Percentiles rank a stretch among this genome's conserved stretches.
These are phyloP conservation scores for Juncus inflexus DNA, from an alignment of 176 grass and related monocot genomes.

Conservation along the genomic window DNA sequence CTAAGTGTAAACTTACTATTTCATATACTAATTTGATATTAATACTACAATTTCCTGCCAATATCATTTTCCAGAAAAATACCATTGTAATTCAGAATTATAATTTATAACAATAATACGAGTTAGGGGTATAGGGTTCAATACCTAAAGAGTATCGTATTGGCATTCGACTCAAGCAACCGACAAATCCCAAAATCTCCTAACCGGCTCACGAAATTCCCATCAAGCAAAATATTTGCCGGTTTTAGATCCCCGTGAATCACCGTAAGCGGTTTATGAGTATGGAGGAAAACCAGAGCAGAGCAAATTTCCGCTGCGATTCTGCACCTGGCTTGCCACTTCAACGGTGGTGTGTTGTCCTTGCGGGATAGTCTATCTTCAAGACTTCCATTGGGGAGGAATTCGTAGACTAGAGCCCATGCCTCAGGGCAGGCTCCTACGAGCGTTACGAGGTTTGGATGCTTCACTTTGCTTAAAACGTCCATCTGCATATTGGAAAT, in stretches of 20 bases:
- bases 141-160: constrained; percentile 18
- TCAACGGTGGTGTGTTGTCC: constrained; percentile 22
- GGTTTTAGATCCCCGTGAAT: constrained; percentile 29
- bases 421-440: constrained; percentile 17
- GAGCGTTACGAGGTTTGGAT: constrained; percentile 22
- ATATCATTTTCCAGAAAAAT: too few relatives aligned
- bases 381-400: constrained; percentile 21
- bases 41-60: too few relatives aligned
- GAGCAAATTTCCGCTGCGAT: constrained; percentile 29
- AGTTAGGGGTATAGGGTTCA: neutral
- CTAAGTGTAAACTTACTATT: too few relatives aligned
- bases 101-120: too few relatives aligned
- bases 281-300: constrained; percentile 22
- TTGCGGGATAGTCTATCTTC: constrained; percentile 19
- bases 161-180: constrained; percentile 21
- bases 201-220: constrained; percentile 16
- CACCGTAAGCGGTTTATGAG: constrained; percentile 12
- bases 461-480: constrained; percentile 23
- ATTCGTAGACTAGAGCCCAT: constrained; percentile 23
- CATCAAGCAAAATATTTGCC: constrained; percentile 27
- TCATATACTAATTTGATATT: too few relatives aligned
- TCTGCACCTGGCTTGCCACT: constrained; percentile 14
- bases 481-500: constrained; percentile 9
- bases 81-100: too few relatives aligned
- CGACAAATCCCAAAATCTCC: constrained; percentile 24